Evolutionary conservation across 306 rosid genomes (phyloP), one percentile per base, ranked within the genome.

Genomic region (Geum urbanum): DNA sequence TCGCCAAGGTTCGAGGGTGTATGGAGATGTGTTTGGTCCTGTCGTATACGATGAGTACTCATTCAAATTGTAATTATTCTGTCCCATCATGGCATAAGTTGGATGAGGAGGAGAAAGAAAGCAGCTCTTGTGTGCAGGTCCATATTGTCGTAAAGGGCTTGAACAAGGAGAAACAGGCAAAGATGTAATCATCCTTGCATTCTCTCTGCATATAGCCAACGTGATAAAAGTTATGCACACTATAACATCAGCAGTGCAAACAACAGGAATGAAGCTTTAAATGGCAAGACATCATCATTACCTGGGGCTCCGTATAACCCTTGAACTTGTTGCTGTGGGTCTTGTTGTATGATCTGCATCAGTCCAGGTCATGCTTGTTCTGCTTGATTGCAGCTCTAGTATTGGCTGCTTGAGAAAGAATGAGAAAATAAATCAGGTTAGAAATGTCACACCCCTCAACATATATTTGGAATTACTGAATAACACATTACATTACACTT

Each of bases 151-250:
- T 75, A 94, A 75, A 15, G 99, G 99, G 81, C 99, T 94, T 56
- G 99, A 94, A 74, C 86, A 78, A 44, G 99, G 99, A 48, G 99
- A 94, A 16, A 91, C 99, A 0, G 96, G 99, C 80, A 91, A 79
- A 57, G 99, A 94, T 27, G 95, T 76, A 70, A 91, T 94, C 76
- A 69, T 72, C 82, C 92, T 84, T 60, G 65, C 15, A 66, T 77
- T 85, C 18, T 89, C 99, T 57, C 99, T 94, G 84, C 67, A 80
- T 32, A 72, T 16, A 69, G 20, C 60, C 64, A 62, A 61, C 46
- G 66, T 74, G 66, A 71, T 58, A 48, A 69, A 66, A 37, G 58
- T 60, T 40, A 69, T 24, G 46, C 50, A 47, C 72, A 54, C 46
- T 44, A 62, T 16, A 20, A 61, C 40, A 74, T 7, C 20, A 22